Base-by-base conservation (phyloP, 2,329 filamentous ascomycete genomes). In the Cytospora schulzeri region DNA sequence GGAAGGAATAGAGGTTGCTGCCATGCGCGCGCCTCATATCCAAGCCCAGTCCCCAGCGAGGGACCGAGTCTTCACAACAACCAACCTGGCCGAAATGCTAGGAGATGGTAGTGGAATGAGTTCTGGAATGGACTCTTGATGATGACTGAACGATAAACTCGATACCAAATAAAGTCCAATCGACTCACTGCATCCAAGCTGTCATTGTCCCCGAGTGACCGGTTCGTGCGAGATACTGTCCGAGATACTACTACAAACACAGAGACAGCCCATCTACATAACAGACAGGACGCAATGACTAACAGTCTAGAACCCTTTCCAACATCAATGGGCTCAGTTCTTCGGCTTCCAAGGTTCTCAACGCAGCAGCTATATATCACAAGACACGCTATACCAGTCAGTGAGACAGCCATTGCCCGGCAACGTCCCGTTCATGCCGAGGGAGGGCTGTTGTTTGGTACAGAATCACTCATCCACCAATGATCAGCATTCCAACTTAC, bases 381-480 rank as follows among this genome's bases (percentile, higher is more conserved):
- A 24, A 6, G 11, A 4, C n/a, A 48, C 7, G 45, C 45, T 48
- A 48, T 22, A 19, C 2, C 6, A 8, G 17, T 60, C 24, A 54
- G 22, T 22, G n/a, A 14, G 22, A 53, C 28, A 22, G 22, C n/a
- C 50, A 65, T 65, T 65, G 63, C 63, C 33, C 35, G 38, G 63
- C 63, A 65, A 65, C 60, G 48, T 35, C 38, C 22, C 51, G 56
- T 38, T 19, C 38, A 29, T 55, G 26, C 35, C 59, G 28, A 45
- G 38, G 54, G 35, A 45, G 26, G 22, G 29, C 24, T 54, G 15
- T 35, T 65, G 58, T 52, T 65, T 55, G 28, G 17, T 14, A 35
- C 28, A 31, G 57, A 41, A 48, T 24, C 24, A 35, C 17, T 24
- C 45, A n/a, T 6, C 57, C 33, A 55, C 63, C 63, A 65, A 65